phyloP scores from a whole-genome alignment of 2,329 filamentous ascomycete species.

The Parafenestella ontariensis region DNA sequence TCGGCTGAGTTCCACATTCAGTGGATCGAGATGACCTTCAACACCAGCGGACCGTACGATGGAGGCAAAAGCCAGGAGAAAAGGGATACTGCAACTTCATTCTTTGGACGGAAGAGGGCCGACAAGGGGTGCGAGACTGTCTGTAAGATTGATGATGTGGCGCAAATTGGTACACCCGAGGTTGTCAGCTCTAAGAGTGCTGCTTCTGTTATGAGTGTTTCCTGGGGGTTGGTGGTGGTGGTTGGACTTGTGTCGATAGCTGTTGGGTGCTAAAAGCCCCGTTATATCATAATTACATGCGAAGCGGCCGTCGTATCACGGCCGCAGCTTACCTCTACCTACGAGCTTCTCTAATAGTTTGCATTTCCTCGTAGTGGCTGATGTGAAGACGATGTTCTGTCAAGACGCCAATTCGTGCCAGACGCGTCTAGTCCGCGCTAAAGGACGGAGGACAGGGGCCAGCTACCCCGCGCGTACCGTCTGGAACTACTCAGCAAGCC shows the following conservation, averaged over 20 bases:
- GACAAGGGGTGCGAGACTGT: slow-evolving; percentile 41
- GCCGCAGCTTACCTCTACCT: not conserved
- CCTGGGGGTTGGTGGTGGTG: slow-evolving; percentile 34
- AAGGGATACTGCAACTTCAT: slow-evolving; percentile 13
- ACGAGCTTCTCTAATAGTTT: too few relatives aligned
- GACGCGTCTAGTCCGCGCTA: too few relatives aligned
- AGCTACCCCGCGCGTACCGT: not conserved
- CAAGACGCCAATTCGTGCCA: not conserved
- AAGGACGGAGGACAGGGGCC: too few relatives aligned
- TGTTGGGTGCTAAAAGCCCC: slow-evolving; percentile 21
- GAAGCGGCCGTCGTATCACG: not conserved
- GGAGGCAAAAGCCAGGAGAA: slow-evolving; percentile 30
- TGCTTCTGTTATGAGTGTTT: slow-evolving; percentile 27
- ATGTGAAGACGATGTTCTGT: not conserved
- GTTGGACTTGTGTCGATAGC: slow-evolving; percentile 29
- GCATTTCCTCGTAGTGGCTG: too few relatives aligned
- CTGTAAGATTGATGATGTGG: slow-evolving; percentile 48
- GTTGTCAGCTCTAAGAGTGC: slow-evolving; percentile 29
- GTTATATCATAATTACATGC: not conserved
- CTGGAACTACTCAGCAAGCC: too few relatives aligned
- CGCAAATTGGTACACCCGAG: slow-evolving; percentile 44
- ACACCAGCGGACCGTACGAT: slow-evolving; percentile 45
- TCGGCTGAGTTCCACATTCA: slow-evolving; percentile 65
- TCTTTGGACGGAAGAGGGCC: slow-evolving; percentile 23
- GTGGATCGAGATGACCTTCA: slow-evolving; percentile 68